Conservation (phyloP, 2,329 filamentous ascomycete species). For the Cladobotryum protrusum region DNA sequence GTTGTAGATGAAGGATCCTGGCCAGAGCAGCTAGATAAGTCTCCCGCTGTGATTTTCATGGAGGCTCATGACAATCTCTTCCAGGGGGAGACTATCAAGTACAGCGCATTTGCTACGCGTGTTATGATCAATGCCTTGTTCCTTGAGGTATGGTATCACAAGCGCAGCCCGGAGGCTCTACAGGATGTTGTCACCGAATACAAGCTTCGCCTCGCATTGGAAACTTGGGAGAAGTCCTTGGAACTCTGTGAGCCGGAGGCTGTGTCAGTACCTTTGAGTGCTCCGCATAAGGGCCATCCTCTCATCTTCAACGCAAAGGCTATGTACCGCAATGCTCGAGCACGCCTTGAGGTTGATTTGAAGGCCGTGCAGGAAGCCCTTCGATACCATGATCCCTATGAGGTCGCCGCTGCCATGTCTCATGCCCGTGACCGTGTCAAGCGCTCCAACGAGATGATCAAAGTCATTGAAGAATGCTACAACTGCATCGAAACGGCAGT, state of each 20-base stretch:
- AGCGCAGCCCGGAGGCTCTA: constrained; percentile 92
- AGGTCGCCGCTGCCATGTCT: constrained; percentile 95
- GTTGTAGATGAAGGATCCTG: constrained; percentile 73
- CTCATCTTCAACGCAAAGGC: constrained; percentile 98
- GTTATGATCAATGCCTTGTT: constrained; percentile 99
- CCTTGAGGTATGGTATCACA: constrained; percentile 98
- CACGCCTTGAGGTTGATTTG: constrained; percentile 87
- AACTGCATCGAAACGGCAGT: constrained; percentile 96
- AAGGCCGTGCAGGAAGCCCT: constrained; percentile 95
- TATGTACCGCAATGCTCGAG: constrained; percentile 89
- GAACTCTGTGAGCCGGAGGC: constrained; percentile 89
- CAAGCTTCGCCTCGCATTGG: constrained; percentile 88
- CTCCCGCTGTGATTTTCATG: constrained; percentile 77
- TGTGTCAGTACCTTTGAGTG: constrained; percentile 81
- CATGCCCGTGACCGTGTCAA: constrained; percentile 89
- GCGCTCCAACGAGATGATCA: constrained; percentile 95
- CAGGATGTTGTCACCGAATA: constrained; percentile 98
- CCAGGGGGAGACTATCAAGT: constrained; percentile 82
- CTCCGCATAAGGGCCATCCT: constrained; percentile 91
- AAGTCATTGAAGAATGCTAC: constrained; percentile 96
- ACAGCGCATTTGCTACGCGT: constrained; percentile 93
- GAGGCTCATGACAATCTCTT: constrained; percentile 93
- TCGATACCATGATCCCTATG: constrained; percentile 93
- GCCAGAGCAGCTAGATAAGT: constrained; percentile 68
- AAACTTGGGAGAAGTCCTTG: constrained; percentile 98